Percentiles rank a stretch among this genome's conserved stretches.
phyloP scores from a whole-genome alignment of 139 green algal species.

The Picochlorum sp. region DNA sequence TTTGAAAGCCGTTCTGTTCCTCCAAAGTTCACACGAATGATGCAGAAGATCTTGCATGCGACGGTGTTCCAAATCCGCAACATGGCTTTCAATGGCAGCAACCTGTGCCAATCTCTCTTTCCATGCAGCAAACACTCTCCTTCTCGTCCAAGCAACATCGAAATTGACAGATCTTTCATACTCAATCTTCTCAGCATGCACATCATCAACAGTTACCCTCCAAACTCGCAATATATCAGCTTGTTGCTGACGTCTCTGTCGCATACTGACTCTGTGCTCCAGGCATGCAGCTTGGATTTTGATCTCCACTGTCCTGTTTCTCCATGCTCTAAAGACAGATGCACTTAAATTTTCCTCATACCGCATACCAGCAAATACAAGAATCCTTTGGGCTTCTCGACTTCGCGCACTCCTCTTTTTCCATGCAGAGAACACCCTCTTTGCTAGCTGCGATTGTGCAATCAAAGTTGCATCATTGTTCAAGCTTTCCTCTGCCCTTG shows the following conservation, averaged over 20 bases:
- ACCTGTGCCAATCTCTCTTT: too few species aligned
- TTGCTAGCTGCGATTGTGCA: neutral
- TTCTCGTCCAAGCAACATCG: neutral
- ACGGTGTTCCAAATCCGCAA: too few species aligned
- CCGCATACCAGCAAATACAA: neutral
- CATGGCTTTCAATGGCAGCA: too few species aligned
- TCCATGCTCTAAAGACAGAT: conserved; percentile 4
- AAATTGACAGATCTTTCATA: neutral
- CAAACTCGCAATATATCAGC: neutral
- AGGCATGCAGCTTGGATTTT: neutral
- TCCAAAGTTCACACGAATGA: neutral
- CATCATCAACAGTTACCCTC: neutral
- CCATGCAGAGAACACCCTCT: conserved; percentile 14
- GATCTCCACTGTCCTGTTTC: neutral
- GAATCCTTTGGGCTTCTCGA: neutral
- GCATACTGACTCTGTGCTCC: neutral
- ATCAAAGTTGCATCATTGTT: neutral
- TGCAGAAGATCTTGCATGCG: neutral
- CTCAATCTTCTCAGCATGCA: neutral
- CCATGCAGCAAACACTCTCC: too few species aligned
- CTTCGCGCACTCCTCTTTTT: neutral
- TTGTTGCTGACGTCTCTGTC: neutral
- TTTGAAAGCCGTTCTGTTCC: neutral
- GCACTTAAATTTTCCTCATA: neutral
- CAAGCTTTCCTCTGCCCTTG: neutral